Percentiles rank a stretch among this genome's conserved stretches.
Conservation (phyloP, 306 rosid genomes). For the Ziziphus jujuba region DNA sequence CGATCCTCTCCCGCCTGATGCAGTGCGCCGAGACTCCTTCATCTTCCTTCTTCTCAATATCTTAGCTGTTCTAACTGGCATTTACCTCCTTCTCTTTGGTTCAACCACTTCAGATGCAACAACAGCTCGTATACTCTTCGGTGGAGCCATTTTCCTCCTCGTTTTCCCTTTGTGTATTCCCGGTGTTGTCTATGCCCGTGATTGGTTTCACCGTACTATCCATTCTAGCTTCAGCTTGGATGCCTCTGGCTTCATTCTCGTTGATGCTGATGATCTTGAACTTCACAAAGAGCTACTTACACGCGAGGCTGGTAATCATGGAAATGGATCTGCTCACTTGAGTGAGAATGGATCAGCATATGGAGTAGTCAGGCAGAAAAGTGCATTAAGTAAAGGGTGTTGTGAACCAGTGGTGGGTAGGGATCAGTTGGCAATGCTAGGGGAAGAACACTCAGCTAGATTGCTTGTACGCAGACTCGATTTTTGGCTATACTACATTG, state of each 20-base stretch:
- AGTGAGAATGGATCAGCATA: constrained; percentile 23
- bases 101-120: constrained; percentile 42
- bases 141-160: constrained; percentile 70
- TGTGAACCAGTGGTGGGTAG: constrained; percentile 38
- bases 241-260: constrained; percentile 62
- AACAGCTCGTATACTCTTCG: constrained; percentile 50
- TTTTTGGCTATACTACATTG: constrained; percentile 84
- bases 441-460: constrained; percentile 76
- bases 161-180: constrained; percentile 69
- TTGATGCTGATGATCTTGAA: constrained; percentile 86
- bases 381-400: constrained; percentile 25
- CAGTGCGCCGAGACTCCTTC: constrained; percentile 62
- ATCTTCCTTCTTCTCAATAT: constrained; percentile 65
- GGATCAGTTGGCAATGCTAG: constrained; percentile 73
- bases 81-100: constrained; percentile 74
- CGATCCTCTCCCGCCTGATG: constrained; percentile 61
- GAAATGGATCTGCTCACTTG: constrained; percentile 32
- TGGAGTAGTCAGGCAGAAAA: constrained; percentile 19
- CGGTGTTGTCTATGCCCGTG: constrained; percentile 67
- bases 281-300: constrained; percentile 76
- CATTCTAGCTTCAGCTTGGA: constrained; percentile 54
- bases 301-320: constrained; percentile 39
- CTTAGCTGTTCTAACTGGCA: constrained; percentile 73
- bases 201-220: constrained; percentile 55
- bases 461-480: constrained; percentile 57